Percentiles rank a stretch among this genome's conserved stretches.
These are phyloP conservation scores for Opeltia flavorubescens DNA, from an alignment of 495 filamentous ascomycete genomes.

Conservation along the genomic window DNA sequence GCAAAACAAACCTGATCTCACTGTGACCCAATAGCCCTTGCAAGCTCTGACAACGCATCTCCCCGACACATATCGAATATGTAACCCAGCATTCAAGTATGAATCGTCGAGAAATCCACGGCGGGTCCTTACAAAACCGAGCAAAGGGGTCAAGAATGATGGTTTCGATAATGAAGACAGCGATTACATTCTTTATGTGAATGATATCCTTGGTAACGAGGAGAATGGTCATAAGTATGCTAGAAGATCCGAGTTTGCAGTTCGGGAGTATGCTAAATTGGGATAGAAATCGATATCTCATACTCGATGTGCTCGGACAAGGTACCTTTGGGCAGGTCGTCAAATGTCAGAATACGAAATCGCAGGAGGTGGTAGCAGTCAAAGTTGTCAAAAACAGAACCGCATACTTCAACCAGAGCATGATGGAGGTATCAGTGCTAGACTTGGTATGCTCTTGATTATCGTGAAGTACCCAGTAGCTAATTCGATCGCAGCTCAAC, in stretches of 20 bases:
- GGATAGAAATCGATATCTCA: constrained; percentile 84
- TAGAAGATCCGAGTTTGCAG: constrained; percentile 5
- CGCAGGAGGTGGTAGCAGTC: constrained; percentile 94
- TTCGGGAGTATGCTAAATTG: not conserved
- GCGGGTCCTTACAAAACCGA: constrained; percentile 95
- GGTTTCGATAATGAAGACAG: constrained; percentile 99
- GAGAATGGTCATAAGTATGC: constrained; percentile 92
- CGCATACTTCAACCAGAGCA: constrained; percentile 99
- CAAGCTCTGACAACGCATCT: constrained; percentile 92
- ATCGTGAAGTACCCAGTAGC: constrained; percentile 9
- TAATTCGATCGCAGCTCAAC: constrained; percentile 53
- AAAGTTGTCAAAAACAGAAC: constrained; percentile 99
- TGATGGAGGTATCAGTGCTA: constrained; percentile 99
- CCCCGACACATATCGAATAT: constrained; percentile 92
- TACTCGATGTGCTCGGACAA: constrained; percentile 94
- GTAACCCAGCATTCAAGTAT: constrained; percentile 97
- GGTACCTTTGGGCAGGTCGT: constrained; percentile 99
- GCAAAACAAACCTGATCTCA: constrained; percentile 1
- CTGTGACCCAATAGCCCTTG: constrained; percentile 48
- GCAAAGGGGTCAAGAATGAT: constrained; percentile 97
- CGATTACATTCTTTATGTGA: constrained; percentile 98
- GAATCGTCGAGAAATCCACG: constrained; percentile 97
- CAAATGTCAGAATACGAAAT: constrained; percentile 97
- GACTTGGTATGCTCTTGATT: constrained; percentile 79
- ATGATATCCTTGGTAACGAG: constrained; percentile 95